These are phyloP conservation scores for Coprinopsis sp. DNA, from an alignment of 768 basidiomycete genomes.

Conservation along the genomic window DNA sequence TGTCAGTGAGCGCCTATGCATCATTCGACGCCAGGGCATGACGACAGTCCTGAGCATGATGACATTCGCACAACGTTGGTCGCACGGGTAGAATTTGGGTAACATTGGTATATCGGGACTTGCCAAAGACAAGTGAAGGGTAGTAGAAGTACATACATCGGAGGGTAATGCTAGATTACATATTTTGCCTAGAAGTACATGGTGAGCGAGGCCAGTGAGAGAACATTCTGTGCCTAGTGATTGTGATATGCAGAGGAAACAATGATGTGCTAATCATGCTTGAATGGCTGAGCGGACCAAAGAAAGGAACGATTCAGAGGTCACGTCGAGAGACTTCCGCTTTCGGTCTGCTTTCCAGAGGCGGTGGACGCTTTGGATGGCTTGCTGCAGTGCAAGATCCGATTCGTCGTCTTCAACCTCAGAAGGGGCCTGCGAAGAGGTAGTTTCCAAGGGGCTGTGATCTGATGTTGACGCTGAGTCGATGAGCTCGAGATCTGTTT, in stretches of 20 bases:
- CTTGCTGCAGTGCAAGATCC: constrained; percentile 43
- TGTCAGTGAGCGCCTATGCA: too few species aligned
- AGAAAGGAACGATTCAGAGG: constrained; percentile 33
- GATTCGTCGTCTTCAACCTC: constrained; percentile 15
- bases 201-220: too few species aligned
- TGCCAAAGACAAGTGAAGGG: too few species aligned
- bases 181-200: too few species aligned
- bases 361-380: constrained; percentile 51
- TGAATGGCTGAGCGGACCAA: constrained; percentile 32
- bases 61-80: too few species aligned
- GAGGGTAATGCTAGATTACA: too few species aligned
- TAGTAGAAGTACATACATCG: too few species aligned
- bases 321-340: constrained; percentile 14
- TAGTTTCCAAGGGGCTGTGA: not conserved
- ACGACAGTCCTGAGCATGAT: too few species aligned
- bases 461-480: constrained; percentile 9
- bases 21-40: too few species aligned
- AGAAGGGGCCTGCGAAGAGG: constrained; percentile 14
- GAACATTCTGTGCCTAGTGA: too few species aligned
- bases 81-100: too few species aligned
- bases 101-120: too few species aligned
- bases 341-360: constrained; percentile 49
- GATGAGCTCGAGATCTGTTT: constrained; percentile 17
- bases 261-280: not conserved
- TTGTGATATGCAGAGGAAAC: not conserved